phyloP scores from a whole-genome alignment of 805 yeast genomes.

The Cyberlindnera meyerae region DNA sequence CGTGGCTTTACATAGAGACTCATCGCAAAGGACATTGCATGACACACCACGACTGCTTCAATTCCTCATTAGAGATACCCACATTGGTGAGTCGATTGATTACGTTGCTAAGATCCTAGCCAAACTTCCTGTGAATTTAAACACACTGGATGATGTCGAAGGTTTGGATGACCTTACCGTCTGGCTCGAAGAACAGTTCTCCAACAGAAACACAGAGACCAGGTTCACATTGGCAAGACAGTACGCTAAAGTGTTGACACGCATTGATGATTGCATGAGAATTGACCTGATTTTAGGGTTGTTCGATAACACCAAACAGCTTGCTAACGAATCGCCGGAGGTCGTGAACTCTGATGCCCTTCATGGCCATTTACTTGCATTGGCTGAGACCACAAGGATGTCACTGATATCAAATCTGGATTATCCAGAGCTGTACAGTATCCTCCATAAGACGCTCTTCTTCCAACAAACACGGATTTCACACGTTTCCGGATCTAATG shows the following conservation, averaged over 20 bases:
- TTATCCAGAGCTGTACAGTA: no score
- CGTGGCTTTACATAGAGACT: conserved; percentile 21
- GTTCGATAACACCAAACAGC: conserved; percentile 21
- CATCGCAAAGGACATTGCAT: conserved; percentile 1
- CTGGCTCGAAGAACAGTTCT: conserved; percentile 39
- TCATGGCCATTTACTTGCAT: conserved; percentile 31
- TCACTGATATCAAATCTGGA: conserved; percentile 10
- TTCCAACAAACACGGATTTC: conserved; percentile 54
- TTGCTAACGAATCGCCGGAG: conserved; percentile 28
- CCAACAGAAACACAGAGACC: conserved; percentile 47
- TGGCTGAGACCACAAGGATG: no score
- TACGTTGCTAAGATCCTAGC: conserved; percentile 24
- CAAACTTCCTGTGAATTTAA: conserved; percentile 16
- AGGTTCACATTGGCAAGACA: conserved; percentile 67
- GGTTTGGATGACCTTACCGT: conserved; percentile 45
- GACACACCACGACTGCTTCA: neutral
- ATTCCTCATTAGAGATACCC: neutral
- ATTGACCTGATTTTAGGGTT: conserved; percentile 35
- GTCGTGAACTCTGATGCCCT: conserved; percentile 29
- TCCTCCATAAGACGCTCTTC: conserved; percentile 44
- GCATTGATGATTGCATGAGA: conserved; percentile 34
- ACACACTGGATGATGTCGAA: conserved; percentile 15
- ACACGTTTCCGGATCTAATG: conserved; percentile 54
- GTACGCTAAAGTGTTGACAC: conserved; percentile 41
- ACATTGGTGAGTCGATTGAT: no score